Base-by-base conservation (phyloP, 306 rosid species). In the Lupinus albus region DNA sequence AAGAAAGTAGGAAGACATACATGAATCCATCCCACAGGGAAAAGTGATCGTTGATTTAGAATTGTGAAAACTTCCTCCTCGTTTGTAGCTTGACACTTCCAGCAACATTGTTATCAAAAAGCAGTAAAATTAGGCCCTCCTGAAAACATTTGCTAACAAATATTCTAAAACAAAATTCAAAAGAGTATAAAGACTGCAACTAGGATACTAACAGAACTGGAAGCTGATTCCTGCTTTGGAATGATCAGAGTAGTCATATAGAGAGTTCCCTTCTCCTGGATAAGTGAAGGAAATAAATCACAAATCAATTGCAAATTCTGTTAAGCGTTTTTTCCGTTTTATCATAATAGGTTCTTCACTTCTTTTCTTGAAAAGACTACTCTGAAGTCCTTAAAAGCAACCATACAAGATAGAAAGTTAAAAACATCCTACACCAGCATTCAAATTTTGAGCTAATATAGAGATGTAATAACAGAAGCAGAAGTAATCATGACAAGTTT, bases 11-110 rank as follows among this genome's bases (percentile, higher is more conserved):
- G 32, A 73, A 72, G 50, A 64, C 87, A 13, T 88, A 86, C 97
- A 86, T 88, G 94, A 68, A 91, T 91, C 96, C 97, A 88, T 81
- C 96, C 97, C 11, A 85, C 85, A 25, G 94, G 94, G 56, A 67
- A 76, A 75, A 88, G 93, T 60, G 96, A 86, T 68, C 73, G 64
- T 41, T 91, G 91, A 48, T 78, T 85, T 57, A 85, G 91, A 70
- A 91, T 85, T 64, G 77, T 73, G 77, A 88, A 91, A 67, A 83
- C 71, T 78, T 91, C 97, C 79, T 88, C 93, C 48, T 91, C 89
- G 13, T 86, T 83, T 38, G 84, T 84, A 52, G 93, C 95, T 73
- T 76, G 92, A 74, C 96, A 91, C 96, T 91, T 82, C 61, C 70
- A 53, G 53, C 68, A 56, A 28, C 16, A 65, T 39, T 62, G 77